phyloP scores from a whole-genome alignment of 306 rosid genomes.

The Quillaja saponaria region DNA sequence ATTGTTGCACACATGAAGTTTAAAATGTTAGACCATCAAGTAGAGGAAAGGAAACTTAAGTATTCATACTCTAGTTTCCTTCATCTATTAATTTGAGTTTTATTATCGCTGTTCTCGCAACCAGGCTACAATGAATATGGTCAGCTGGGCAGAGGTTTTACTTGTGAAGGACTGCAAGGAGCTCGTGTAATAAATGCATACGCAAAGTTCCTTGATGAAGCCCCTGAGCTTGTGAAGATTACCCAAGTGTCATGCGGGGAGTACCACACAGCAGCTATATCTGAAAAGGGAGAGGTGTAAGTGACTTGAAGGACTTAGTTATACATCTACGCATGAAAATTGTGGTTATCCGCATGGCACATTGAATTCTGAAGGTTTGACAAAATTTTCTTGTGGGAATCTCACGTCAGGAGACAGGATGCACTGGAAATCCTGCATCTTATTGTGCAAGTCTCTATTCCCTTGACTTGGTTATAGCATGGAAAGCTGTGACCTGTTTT shows the following conservation, averaged over 20 bases:
- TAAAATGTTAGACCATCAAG: slow-evolving; percentile 13
- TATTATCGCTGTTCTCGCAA: slow-evolving; percentile 53
- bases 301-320: slow-evolving; percentile 70
- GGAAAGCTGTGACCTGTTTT: slow-evolving; percentile 21
- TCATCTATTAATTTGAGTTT: slow-evolving; percentile 34
- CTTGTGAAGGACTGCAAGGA: slow-evolving; percentile 90
- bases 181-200: slow-evolving; percentile 74
- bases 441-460: slow-evolving; percentile 59
- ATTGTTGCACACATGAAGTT: slow-evolving; percentile 19
- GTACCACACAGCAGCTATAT: slow-evolving; percentile 91
- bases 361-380: slow-evolving; percentile 35
- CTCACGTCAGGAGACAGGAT: slow-evolving; percentile 58
- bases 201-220: slow-evolving; percentile 88
- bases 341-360: slow-evolving; percentile 70
- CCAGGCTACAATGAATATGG: slow-evolving; percentile 96
- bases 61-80: slow-evolving; percentile 27
- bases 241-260: slow-evolving; percentile 95
- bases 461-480: slow-evolving; percentile 44
- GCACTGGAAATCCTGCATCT: slow-evolving; percentile 59
- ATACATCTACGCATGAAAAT: slow-evolving; percentile 55
- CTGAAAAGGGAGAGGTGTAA: slow-evolving; percentile 95
- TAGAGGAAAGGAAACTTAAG: slow-evolving; percentile 31
- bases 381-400: slow-evolving; percentile 44
- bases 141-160: slow-evolving; percentile 96
- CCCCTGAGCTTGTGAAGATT: slow-evolving; percentile 93